Evolutionary conservation across 2,329 filamentous ascomycete genomes (phyloP), one percentile per base, ranked within the genome.

Genomic region (Truncatella angustata): DNA sequence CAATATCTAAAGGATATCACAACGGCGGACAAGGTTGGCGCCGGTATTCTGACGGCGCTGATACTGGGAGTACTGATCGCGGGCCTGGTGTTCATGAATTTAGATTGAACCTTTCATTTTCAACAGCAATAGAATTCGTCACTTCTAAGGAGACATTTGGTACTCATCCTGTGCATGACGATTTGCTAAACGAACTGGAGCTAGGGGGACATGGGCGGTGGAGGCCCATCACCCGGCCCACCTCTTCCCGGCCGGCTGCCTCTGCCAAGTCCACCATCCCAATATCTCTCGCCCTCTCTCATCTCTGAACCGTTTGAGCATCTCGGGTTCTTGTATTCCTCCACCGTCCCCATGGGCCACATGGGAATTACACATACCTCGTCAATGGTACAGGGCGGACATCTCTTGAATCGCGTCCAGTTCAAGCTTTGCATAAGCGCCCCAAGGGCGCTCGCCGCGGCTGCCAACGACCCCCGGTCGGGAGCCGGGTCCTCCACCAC

Each of bases 21-120:
- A 5, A 55, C 58, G 6, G 66, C 50, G n/a, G 65, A 67, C 49
- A 58, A 55, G 40, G 62, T 63, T 11, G 64, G 65, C 5, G 64
- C 63, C 2, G 63, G 60, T 3, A 64, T 66, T 44, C 42, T 66
- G 40, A 65, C 62, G 4, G 40, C 57, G 1, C 45, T 62, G 16
- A 50, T 57, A 3, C 46, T 61, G 28, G 57, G 24, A 4, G 44
- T 44, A 4, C 26, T 54, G 14, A 21, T 54, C 14, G 40, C 48
- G 5, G 35, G 21, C 11, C 7, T 50, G 16, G 47, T 40, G 4
- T 36, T 50, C 2, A 40, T 50, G 47, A 42, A 39, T 28, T 10
- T 39, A 42, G 47, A 50, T 11, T 36, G 18, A 44, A 24, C n/a
- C n/a, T n/a, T n/a, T n/a, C n/a, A n/a, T n/a, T n/a, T n/a, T n/a